Evolutionary conservation across 2,329 filamentous ascomycete species (phyloP).

Genomic region (Ceratocystis albifundus): DNA sequence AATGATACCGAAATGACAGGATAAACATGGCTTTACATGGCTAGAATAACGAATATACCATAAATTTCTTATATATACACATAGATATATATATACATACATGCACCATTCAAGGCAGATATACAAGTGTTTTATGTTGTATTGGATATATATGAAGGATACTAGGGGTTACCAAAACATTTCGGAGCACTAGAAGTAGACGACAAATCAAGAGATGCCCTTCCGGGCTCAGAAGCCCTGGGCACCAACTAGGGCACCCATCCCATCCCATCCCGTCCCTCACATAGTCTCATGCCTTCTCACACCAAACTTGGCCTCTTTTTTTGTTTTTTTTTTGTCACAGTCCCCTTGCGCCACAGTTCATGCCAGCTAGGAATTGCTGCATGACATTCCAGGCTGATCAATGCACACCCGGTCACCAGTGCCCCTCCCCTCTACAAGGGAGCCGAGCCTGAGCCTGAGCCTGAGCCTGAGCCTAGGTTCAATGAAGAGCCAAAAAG

Average conservation of each 20-base stretch:
- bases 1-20: conserved; percentile 11
- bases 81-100: no score
- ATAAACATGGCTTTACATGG: not conserved
- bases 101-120: not conserved
- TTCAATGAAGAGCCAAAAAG: no score
- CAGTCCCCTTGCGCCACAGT: conserved; percentile 4
- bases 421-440: not conserved
- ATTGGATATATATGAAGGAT: conserved; percentile 9
- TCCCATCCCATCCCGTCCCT: not conserved
- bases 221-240: no score
- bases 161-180: not conserved
- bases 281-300: not conserved
- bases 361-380: conserved; percentile 11
- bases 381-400: conserved; percentile 1
- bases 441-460: no score
- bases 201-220: not conserved
- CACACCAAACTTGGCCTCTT: not conserved
- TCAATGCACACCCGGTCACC: not conserved
- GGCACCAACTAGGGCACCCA: not conserved
- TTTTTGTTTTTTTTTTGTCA: not conserved
- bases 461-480: not conserved
- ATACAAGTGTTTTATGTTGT: not conserved
- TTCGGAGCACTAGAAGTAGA: not conserved
- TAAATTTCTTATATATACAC: no score
- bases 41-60: not conserved